Base-by-base conservation (phyloP, 2,329 filamentous ascomycete genomes). In the Ascochyta koolunga region DNA sequence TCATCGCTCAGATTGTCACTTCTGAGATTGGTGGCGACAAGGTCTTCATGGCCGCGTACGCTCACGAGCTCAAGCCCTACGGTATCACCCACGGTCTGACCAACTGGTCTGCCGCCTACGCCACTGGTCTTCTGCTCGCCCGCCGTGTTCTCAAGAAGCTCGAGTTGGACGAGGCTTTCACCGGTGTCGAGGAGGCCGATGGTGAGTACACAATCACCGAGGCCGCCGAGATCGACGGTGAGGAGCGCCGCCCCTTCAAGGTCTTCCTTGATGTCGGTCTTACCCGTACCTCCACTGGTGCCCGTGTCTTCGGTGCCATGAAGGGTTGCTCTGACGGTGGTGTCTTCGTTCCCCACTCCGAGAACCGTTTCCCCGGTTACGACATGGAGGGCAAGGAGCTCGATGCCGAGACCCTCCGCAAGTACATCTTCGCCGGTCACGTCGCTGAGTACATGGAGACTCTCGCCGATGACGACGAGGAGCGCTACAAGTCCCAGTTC, bases 381-480 rank as follows among this genome's bases (percentile, higher is more conserved):
- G 95, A 99, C 79, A 90, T 96, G 27, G 95, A 99, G 85, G 82
- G 83, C 80, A 93, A 99, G 89, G 93, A 98, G 87, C 91, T 99
- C 74, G 95, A 99, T 74, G 86, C 92, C 74, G 95, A 99, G 80
- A 89, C 87, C 69, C 91, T 99, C 78, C 92, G 93, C 86, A 96
- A 93, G 86, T 99, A 99, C 89, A 99, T 99, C 86, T 93, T 91
- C 81, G 95, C 86, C 77, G 93, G 95, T 61, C 95, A 99, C 87
- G 91, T 99, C 66, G 93, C 93, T 70, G 95, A 99, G 88, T 99
- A 99, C 89, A 99, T 99, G 95, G 95, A 99, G 89, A 95, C 89
- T 56, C 90, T 99, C 66, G 95, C 95, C 82, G 95, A 99, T 75
- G 95, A 99, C 78, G 95, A 99, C 77, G 95, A 99, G 90, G 95